Evolutionary conservation across 306 rosid genomes (phyloP).

Genomic region (Cucurbita maxima): DNA sequence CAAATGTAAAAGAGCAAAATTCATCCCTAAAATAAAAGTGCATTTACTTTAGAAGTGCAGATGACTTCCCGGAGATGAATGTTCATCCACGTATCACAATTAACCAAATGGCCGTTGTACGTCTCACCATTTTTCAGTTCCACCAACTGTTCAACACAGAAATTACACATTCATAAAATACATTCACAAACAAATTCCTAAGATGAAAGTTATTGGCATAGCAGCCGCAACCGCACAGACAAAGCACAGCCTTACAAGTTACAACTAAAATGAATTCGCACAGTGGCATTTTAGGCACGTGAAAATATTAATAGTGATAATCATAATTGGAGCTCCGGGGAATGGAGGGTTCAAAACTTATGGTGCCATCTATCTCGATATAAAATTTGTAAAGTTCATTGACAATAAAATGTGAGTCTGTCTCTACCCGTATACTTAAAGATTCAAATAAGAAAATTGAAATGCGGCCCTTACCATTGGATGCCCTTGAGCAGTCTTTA

Average conservation of each 20-base stretch:
- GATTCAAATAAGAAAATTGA: neutral
- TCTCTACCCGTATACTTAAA: neutral
- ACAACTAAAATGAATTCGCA: neutral
- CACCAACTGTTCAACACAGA: slow-evolving; percentile 50
- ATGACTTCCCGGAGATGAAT: slow-evolving; percentile 98
- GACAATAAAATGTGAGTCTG: neutral
- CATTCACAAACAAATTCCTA: neutral
- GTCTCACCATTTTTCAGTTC: slow-evolving; percentile 97
- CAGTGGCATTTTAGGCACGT: neutral
- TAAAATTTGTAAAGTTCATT: neutral
- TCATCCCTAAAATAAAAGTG: neutral
- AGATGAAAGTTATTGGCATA: neutral
- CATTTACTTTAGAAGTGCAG: slow-evolving; percentile 79
- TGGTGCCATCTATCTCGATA: neutral
- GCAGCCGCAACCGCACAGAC: slow-evolving; percentile 1
- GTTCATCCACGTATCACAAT: slow-evolving; percentile 99
- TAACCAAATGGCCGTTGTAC: slow-evolving; percentile 94
- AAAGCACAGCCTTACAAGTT: neutral
- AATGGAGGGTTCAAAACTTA: neutral
- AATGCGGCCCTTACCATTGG: slow-evolving; percentile 6
- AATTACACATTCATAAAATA: neutral
- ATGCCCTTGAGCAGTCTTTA: slow-evolving; percentile 17
- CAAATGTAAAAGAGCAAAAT: neutral
- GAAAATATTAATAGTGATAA: neutral
- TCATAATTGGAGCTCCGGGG: neutral